A percentile compares a stretch with the other conserved stretches of the same genome.
Evolutionary conservation across 495 filamentous ascomycete genomes (phyloP).

Genomic region (Penicillium lagena): DNA sequence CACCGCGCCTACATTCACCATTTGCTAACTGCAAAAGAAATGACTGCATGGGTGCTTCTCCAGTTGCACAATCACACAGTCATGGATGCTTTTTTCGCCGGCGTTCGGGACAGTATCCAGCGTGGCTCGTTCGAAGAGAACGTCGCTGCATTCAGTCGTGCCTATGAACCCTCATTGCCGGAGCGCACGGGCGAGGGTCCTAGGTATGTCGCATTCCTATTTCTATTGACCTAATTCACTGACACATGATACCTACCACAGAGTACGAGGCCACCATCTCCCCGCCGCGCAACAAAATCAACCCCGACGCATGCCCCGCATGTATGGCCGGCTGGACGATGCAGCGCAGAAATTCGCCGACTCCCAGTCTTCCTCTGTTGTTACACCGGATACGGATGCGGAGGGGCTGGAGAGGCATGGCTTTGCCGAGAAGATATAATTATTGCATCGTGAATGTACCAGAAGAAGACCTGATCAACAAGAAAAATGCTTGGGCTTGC

Average conservation of each 20-base stretch:
- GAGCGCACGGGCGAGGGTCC: slow-evolving; percentile 71
- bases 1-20: slow-evolving; percentile 85
- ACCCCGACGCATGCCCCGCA: slow-evolving; percentile 58
- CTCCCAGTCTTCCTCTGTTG: slow-evolving; percentile 34
- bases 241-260: slow-evolving; percentile 13
- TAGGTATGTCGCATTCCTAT: slow-evolving; percentile 38
- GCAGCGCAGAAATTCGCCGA: slow-evolving; percentile 44
- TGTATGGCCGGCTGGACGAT: slow-evolving; percentile 54
- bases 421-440: slow-evolving; percentile 47
- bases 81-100: slow-evolving; percentile 65
- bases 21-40: slow-evolving; percentile 80
- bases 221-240: background rate
- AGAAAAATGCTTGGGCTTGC: background rate
- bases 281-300: slow-evolving; percentile 60
- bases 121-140: slow-evolving; percentile 58
- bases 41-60: slow-evolving; percentile 90
- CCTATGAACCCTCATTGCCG: slow-evolving; percentile 65
- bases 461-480: background rate
- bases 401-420: slow-evolving; percentile 53
- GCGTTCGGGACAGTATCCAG: slow-evolving; percentile 55
- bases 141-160: slow-evolving; percentile 43
- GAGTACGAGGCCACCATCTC: slow-evolving; percentile 78
- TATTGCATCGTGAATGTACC: background rate
- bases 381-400: slow-evolving; percentile 43
- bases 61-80: slow-evolving; percentile 83